Base-by-base conservation (phyloP, 2,329 filamentous ascomycete genomes). In the Penicillium palitans region DNA sequence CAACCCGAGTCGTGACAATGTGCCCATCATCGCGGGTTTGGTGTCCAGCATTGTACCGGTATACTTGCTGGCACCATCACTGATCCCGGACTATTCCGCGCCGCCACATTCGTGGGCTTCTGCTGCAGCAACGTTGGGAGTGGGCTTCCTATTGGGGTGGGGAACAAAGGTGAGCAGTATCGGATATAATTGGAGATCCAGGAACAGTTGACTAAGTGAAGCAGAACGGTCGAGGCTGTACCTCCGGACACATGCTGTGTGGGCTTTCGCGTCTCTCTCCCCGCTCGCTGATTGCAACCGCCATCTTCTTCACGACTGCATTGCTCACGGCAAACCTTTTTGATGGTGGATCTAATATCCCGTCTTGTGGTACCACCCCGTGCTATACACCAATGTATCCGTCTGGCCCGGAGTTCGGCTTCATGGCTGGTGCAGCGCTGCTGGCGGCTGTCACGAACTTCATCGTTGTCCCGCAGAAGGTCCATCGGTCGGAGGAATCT, bases 201-300 rank as follows among this genome's bases (percentile, higher is more conserved):
- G 19, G 33, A 40, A 37, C 21, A 35, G 21, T 33, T 54, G 44
- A 48, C 55, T 41, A 48, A 37, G 21, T 27, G 29, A 52, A n/a
- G 13, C 56, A 80, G 78, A 76, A 76, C 62, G 76, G 74, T 49
- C 75, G 77, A 54, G 81, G 82, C 19, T 84, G 82, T 63, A 83
- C 81, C 10, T 83, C 81, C 2, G 81, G 81, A 52, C 81, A 84
- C 63, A 83, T 84, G 79, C 78, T 84, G 33, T 83, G 81, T 60
- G 82, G 82, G 2, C 65, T 84, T 5, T 76, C 80, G 6, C 76
- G 80, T 41, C 72, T 81, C 27, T 82, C 78, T 15, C 72, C 75
- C n/a, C 78, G 81, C 48, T 83, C 81, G 15, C 60, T 80, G 6
- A 74, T 79, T 55, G 80, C 81, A 46, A 79, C 78, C 0, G 72